Conservation (phyloP, 345 rosid genomes). For the Boechera stricta region DNA sequence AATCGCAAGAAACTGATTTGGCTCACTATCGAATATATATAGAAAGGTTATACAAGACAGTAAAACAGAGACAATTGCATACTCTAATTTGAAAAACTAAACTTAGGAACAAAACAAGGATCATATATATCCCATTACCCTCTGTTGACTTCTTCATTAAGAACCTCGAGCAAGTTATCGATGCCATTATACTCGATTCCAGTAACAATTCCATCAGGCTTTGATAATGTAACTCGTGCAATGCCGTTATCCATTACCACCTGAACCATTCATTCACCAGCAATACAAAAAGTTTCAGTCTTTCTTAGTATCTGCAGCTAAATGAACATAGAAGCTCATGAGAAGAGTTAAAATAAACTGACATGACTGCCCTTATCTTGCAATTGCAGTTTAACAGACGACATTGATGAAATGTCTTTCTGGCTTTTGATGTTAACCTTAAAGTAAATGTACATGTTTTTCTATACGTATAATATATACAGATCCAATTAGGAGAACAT, state of each 20-base stretch:
- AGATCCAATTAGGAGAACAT: conserved; percentile 10
- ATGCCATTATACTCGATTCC: conserved; percentile 69
- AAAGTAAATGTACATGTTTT: conserved; percentile 27
- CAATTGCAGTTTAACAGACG: conserved; percentile 35
- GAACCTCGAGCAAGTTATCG: conserved; percentile 87
- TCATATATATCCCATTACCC: conserved; percentile 56
- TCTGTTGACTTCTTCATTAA: conserved; percentile 74
- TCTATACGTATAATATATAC: conserved; percentile 12
- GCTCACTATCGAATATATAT: neutral
- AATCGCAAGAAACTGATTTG: neutral
- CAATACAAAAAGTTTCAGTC: conserved; percentile 12
- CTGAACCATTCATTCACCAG: conserved; percentile 49
- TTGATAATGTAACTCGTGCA: conserved; percentile 69
- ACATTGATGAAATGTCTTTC: conserved; percentile 35
- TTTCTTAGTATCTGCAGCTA: neutral
- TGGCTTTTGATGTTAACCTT: conserved; percentile 20
- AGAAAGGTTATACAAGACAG: neutral
- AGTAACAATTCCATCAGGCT: conserved; percentile 80
- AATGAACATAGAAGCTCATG: conserved; percentile 19
- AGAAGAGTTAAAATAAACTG: conserved; percentile 28
- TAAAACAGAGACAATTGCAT: neutral
- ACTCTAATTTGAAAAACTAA: neutral
- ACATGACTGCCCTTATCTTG: conserved; percentile 46
- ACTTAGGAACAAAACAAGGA: neutral
- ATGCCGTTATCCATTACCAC: conserved; percentile 86